Percentiles rank a stretch among this genome's conserved stretches.
phyloP scores from a whole-genome alignment of 345 rosid species.

The Hypericum perforatum region DNA sequence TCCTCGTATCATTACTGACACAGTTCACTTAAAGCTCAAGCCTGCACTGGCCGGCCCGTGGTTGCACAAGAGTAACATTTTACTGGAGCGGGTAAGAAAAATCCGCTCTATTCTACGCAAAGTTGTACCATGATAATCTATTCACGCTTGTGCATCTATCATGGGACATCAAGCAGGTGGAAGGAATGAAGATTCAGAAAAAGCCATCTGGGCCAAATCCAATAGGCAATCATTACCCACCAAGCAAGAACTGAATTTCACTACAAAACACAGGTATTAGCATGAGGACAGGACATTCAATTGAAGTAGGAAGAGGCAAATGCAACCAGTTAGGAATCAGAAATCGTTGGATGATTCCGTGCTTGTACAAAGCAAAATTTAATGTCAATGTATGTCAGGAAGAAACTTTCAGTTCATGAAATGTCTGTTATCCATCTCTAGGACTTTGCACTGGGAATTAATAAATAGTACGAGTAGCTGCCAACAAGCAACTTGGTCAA shows the following conservation, averaged over 20 bases:
- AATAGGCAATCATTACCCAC: constrained; percentile 34
- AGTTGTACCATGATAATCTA: neutral
- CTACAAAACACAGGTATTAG: constrained; percentile 8
- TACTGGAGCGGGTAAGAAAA: constrained; percentile 29
- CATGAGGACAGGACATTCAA: constrained; percentile 1
- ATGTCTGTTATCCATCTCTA: constrained; percentile 5
- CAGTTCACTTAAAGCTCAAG: constrained; percentile 28
- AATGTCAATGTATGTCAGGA: constrained; percentile 8
- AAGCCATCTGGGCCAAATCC: constrained; percentile 42
- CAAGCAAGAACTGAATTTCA: constrained; percentile 28
- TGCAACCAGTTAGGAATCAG: constrained; percentile 13
- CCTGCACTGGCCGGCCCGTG: constrained; percentile 15
- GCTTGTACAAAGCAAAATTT: constrained; percentile 21
- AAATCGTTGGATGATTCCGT: constrained; percentile 8
- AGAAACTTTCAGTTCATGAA: constrained; percentile 5
- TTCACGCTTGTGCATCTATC: constrained; percentile 1
- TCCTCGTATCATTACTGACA: neutral
- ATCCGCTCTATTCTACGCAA: neutral
- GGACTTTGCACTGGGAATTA: neutral
- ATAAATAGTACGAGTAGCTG: too few species aligned
- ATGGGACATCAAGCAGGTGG: constrained; percentile 25
- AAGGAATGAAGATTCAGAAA: constrained; percentile 27
- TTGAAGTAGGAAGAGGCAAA: constrained; percentile 12
- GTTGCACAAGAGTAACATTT: constrained; percentile 13
- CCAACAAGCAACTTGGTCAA: too few species aligned